Evolutionary conservation across 805 yeast genomes (phyloP), one percentile per base, ranked within the genome.

Genomic region (Monosporozyma aerobia): DNA sequence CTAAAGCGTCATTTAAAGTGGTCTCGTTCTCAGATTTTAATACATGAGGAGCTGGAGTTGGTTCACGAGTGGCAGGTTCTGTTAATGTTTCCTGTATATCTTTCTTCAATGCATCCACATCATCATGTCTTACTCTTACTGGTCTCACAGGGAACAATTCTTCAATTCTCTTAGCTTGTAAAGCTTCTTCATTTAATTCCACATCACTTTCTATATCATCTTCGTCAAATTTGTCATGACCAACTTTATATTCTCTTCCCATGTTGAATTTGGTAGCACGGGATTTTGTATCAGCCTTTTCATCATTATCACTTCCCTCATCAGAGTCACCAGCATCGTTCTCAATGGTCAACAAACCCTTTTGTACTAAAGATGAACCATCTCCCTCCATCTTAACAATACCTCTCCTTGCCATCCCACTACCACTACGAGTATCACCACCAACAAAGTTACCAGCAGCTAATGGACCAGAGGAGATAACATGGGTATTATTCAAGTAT

Each of bases 391-490:
- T 47, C 32, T 49, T 49, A 10, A 49, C 45, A 33, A 49, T 41
- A 14, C 51, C 51, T 30, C 51, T 40, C n/a, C 51, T 39, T n/a
- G 23, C 10, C 16, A 16, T 6, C 13, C 30, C 39, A 35, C 27
- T 27, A 16, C 47, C 58, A 44, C 58, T 53, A 59, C 63, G 45
- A 59, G 59, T 46, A 60, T 60, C 57, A 11, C 60, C 63, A 45
- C 62, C 63, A 25, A 58, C 58, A 54, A 76, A 63, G 63, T 68
- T 65, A 11, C 89, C 90, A 39, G 83, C 76, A 6, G 90, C 80
- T 52, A 87, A 71, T 0, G 92, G 89, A 16, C 95, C 95, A 1
- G 86, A 73, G 2, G 85, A 77, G 6, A 86, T 83, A 39, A 85
- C 70, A 59, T 81, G 85, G 0, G 90, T 84, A 30, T 67, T 68